Evolutionary conservation across 2,329 filamentous ascomycete species (phyloP).

Genomic region (Colletotrichum cordylinicola): DNA sequence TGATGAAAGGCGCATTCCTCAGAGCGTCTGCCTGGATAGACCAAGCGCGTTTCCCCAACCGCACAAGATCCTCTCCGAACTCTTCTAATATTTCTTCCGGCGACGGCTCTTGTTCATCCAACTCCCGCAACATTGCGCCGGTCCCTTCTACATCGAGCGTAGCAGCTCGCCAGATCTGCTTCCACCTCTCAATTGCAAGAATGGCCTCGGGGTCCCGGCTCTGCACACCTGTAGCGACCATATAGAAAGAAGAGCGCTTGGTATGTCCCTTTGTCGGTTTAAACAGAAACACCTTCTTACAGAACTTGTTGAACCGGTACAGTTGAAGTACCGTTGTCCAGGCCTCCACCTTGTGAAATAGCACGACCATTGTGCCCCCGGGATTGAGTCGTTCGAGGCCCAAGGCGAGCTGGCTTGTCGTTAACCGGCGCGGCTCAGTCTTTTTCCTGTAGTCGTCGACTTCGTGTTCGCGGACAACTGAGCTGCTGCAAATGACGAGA

Average conservation of each 20-base stretch:
- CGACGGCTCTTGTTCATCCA: background rate
- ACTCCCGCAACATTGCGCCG: background rate
- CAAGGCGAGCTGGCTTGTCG: background rate
- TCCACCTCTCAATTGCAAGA: conserved; percentile 45
- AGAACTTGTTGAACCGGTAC: conserved; percentile 45
- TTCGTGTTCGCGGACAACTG: background rate
- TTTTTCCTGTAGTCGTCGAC: background rate
- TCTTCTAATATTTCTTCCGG: background rate
- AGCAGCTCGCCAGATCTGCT: conserved; percentile 40
- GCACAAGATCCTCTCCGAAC: background rate
- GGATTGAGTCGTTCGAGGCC: conserved; percentile 30
- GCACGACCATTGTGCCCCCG: conserved; percentile 56
- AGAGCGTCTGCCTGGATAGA: background rate
- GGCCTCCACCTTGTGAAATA: conserved; percentile 54
- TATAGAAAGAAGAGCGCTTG: conserved; percentile 57
- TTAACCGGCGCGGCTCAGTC: background rate
- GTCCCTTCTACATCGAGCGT: conserved; percentile 40
- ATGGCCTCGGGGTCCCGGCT: conserved; percentile 33
- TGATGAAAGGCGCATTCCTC: background rate
- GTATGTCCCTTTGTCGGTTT: conserved; percentile 48
- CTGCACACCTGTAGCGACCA: conserved; percentile 51
- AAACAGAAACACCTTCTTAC: conserved; percentile 41
- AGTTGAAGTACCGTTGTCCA: conserved; percentile 43
- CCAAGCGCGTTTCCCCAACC: background rate
- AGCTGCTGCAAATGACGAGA: background rate